These are phyloP conservation scores for Solanum chilense DNA, from an alignment of 257 asterid genomes.

Conservation along the genomic window DNA sequence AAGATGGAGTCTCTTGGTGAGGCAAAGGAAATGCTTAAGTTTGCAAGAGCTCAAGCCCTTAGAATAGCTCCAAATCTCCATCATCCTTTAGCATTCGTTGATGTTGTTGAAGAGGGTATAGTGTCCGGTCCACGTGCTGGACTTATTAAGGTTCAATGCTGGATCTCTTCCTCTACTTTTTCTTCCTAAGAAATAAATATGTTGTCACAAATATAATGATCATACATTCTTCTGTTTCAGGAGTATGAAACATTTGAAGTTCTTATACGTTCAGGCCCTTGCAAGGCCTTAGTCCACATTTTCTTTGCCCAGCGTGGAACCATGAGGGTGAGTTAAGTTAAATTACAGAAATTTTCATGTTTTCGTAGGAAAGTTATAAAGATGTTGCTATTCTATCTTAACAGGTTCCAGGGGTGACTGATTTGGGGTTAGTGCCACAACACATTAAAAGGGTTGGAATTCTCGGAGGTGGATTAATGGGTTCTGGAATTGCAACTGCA, in stretches of 20 bases:
- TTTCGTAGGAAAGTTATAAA: neutral
- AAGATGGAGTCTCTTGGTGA: slow-evolving; percentile 78
- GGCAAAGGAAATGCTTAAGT: slow-evolving; percentile 78
- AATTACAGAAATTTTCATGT: neutral
- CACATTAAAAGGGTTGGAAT: slow-evolving; percentile 67
- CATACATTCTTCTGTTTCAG: slow-evolving; percentile 24
- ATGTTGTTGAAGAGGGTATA: slow-evolving; percentile 85
- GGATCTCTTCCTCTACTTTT: neutral
- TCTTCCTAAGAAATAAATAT: neutral
- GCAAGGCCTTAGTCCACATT: slow-evolving; percentile 89
- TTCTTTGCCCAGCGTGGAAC: slow-evolving; percentile 98
- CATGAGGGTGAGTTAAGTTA: slow-evolving; percentile 39
- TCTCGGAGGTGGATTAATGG: slow-evolving; percentile 98
- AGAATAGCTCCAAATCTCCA: slow-evolving; percentile 79
- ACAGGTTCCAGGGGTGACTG: slow-evolving; percentile 89
- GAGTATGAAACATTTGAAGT: slow-evolving; percentile 83
- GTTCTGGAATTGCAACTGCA: slow-evolving; percentile 94
- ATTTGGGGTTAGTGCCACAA: slow-evolving; percentile 75
- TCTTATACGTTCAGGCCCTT: slow-evolving; percentile 64
- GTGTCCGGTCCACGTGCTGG: slow-evolving; percentile 85
- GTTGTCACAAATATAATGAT: neutral
- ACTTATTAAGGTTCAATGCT: slow-evolving; percentile 60
- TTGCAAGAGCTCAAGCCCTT: slow-evolving; percentile 83
- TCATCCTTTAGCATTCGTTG: slow-evolving; percentile 85
- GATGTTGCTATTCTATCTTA: neutral